Evolutionary conservation across 1,284 basidiomycete genomes (phyloP), one percentile per base, ranked within the genome.

Genomic region (Ceratorhiza oryzae-sativae): DNA sequence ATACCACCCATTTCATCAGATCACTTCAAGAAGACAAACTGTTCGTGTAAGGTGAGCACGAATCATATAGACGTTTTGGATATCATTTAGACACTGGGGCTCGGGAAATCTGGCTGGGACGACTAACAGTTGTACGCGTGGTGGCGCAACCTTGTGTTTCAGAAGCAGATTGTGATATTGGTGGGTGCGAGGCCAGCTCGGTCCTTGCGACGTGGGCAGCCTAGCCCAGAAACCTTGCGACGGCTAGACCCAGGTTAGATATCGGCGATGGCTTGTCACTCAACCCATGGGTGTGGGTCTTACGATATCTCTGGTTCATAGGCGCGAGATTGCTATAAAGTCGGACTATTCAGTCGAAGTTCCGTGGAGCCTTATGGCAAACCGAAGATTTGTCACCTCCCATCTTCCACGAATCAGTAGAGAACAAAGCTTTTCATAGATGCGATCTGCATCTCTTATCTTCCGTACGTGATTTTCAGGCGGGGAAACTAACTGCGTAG

Each of bases 381-480:
- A 53, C 51, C 51, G 32, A 12, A 53, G 15, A 25, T 34, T 53
- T 30, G 51, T 53, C 51, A 53, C 51, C 51, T 25, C 27, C 30
- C 51, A 53, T 53, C 51, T 53, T 34, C 51, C 27, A 32, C 32
- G 51, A 53, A 53, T 53, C 27, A 53, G 27, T 32, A 53, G 15
- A 53, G 51, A 53, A 53, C 51, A 53, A 32, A 30, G 51, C 51
- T 32, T 53, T 32, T 18, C 10, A 13, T 53, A 53, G 51, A 34
- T 53, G 13, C 51, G 51, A 53, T 53, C 51, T 34, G 18, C 51
- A n/a, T 32, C 25, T 49, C 51, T 53, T 53, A 53, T 53, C 51
- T 53, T 53, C 51, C 51, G 51, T 53, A 53, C 18, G 51, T 15
- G 51, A 53, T 53, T 53, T 49, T 53, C 51, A 32, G 51, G 51